Percentiles rank a stretch among this genome's conserved stretches.
Conservation (phyloP, 2,329 filamentous ascomycete species). For the Sporothrix schenckii region DNA sequence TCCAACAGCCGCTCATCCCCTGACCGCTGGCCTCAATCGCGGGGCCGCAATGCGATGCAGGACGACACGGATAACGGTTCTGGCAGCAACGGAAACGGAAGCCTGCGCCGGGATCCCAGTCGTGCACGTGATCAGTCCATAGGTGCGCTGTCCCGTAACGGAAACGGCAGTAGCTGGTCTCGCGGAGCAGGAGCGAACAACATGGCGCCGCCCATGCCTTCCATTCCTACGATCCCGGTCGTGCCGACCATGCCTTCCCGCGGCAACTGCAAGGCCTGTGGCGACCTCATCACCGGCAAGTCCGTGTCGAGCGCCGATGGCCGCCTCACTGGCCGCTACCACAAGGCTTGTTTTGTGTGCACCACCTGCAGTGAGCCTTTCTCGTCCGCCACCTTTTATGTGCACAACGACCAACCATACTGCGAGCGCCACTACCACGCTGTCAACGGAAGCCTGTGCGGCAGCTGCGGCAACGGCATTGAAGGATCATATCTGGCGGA, state of each 20-base stretch:
- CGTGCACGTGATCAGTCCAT: conserved; percentile 16
- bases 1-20: conserved; percentile 24
- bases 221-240: conserved; percentile 35
- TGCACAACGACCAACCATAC: conserved; percentile 82
- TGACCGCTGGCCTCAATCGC: conserved; percentile 31
- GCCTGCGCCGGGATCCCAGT: conserved; percentile 7
- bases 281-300: conserved; percentile 78
- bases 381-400: conserved; percentile 87
- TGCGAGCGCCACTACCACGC: conserved; percentile 92
- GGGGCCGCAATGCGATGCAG: conserved; percentile 25
- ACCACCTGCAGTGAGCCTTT: conserved; percentile 80
- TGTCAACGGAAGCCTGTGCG: conserved; percentile 84
- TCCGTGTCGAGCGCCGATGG: conserved; percentile 93
- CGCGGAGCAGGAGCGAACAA: conserved; percentile 45
- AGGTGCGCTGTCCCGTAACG: not conserved
- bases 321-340: conserved; percentile 86
- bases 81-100: not conserved
- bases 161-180: conserved; percentile 39
- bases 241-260: conserved; percentile 51
- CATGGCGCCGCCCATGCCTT: conserved; percentile 22
- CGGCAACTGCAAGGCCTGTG: conserved; percentile 82
- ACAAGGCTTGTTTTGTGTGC: conserved; percentile 94
- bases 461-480: conserved; percentile 78
- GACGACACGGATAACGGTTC: not conserved
- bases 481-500: conserved; percentile 94